A percentile compares a stretch with the other conserved stretches of the same genome.
phyloP scores from a whole-genome alignment of 2,329 filamentous ascomycete genomes.

The Karstenula rhodostoma region DNA sequence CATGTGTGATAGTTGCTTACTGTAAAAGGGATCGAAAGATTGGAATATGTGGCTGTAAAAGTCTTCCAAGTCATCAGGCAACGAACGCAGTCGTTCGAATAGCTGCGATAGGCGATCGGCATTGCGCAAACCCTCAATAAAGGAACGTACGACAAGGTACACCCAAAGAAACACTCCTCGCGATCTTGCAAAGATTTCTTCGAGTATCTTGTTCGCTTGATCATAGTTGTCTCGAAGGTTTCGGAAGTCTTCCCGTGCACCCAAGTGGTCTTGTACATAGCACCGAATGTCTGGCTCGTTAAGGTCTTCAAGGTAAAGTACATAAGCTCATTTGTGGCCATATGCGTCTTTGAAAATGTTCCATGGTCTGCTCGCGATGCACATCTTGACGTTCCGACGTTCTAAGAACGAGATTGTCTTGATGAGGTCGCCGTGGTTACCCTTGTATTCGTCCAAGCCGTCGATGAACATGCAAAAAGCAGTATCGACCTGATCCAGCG shows the following conservation, averaged over 20 bases:
- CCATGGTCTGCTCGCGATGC: slow-evolving; percentile 24
- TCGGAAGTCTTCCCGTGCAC: neutral
- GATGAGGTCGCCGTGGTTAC: slow-evolving; percentile 20
- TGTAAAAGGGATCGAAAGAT: slow-evolving; percentile 17
- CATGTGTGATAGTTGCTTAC: slow-evolving; percentile 14
- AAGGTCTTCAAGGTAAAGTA: slow-evolving; percentile 19
- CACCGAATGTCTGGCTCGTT: slow-evolving; percentile 21
- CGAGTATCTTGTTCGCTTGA: neutral
- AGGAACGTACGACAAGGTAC: slow-evolving; percentile 17
- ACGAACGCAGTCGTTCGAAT: slow-evolving; percentile 15
- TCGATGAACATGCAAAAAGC: slow-evolving; percentile 22
- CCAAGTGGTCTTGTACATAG: slow-evolving; percentile 14
- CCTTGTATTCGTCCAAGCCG: slow-evolving; percentile 26
- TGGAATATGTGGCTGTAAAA: slow-evolving; percentile 22
- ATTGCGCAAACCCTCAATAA: slow-evolving; percentile 14
- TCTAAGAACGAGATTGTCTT: slow-evolving; percentile 27
- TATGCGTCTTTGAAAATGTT: slow-evolving; percentile 20
- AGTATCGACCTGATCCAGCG: neutral
- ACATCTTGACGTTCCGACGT: slow-evolving; percentile 14
- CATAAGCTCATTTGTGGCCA: neutral
- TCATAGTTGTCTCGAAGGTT: too few relatives aligned
- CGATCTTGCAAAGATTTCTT: slow-evolving; percentile 10
- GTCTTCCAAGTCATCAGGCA: slow-evolving; percentile 24
- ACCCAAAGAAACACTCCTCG: slow-evolving; percentile 24
- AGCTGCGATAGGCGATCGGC: slow-evolving; percentile 12